These are phyloP conservation scores for Venturia asperata DNA, from an alignment of 2,329 filamentous ascomycete species.

Conservation along the genomic window DNA sequence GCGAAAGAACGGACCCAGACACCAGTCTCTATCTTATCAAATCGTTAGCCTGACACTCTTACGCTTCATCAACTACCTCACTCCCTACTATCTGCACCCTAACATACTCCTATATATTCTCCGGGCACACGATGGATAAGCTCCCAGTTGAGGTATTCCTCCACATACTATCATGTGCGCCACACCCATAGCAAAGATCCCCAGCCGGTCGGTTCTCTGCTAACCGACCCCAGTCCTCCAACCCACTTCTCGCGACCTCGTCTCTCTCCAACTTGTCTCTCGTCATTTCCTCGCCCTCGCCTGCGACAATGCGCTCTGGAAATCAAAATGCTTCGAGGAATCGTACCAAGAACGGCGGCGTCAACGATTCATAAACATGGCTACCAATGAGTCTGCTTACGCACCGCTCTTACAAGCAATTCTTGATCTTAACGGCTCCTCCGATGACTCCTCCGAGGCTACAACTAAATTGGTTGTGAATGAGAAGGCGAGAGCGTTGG, in stretches of 20 bases:
- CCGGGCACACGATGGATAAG: slow-evolving; percentile 23
- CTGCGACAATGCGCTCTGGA: slow-evolving; percentile 73
- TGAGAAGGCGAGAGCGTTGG: slow-evolving; percentile 51
- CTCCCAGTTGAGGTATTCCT: slow-evolving; percentile 39
- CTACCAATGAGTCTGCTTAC: slow-evolving; percentile 37
- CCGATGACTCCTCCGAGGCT: slow-evolving; percentile 23
- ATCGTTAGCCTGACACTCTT: background rate
- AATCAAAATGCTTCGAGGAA: slow-evolving; percentile 62
- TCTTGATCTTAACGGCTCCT: slow-evolving; percentile 21
- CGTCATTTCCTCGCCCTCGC: slow-evolving; percentile 58
- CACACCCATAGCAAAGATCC: slow-evolving; percentile 16
- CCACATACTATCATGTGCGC: slow-evolving; percentile 38
- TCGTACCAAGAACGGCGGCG: slow-evolving; percentile 61
- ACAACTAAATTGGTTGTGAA: slow-evolving; percentile 29
- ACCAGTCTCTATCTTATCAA: background rate
- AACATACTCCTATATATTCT: background rate
- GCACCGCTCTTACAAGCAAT: slow-evolving; percentile 36
- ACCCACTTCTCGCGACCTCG: slow-evolving; percentile 45
- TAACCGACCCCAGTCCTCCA: slow-evolving; percentile 21
- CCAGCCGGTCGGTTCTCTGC: background rate
- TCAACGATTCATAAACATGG: slow-evolving; percentile 40
- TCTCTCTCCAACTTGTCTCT: slow-evolving; percentile 62
- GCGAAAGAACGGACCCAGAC: background rate
- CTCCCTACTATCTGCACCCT: background rate
- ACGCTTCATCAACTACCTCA: background rate